These are phyloP conservation scores for Lumnitzera littorea DNA, from an alignment of 345 rosid genomes.

Conservation along the genomic window DNA sequence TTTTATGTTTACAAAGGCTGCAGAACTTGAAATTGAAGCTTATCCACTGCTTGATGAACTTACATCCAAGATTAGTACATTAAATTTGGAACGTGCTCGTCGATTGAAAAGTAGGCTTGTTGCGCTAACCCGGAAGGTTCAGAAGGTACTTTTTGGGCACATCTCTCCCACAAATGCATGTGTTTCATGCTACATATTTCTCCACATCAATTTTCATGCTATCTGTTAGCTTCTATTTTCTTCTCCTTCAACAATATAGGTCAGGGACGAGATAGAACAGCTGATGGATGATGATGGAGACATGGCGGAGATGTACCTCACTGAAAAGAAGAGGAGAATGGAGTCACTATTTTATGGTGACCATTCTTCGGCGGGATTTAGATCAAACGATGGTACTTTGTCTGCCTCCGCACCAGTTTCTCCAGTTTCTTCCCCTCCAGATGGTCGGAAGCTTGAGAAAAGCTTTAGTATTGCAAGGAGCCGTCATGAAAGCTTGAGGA, in stretches of 20 bases:
- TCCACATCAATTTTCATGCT: no score
- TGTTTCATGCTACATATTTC: no score
- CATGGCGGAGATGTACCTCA: constrained; percentile 99
- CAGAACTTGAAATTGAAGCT: constrained; percentile 98
- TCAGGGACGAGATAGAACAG: constrained; percentile 98
- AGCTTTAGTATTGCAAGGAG: constrained; percentile 88
- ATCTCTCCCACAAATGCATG: no score
- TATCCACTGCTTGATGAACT: constrained; percentile 94
- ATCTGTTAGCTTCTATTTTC: neutral
- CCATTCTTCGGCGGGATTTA: constrained; percentile 59
- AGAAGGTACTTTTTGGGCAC: constrained; percentile 43
- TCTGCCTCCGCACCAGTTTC: constrained; percentile 93
- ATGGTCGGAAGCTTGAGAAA: constrained; percentile 70
- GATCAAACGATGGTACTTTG: constrained; percentile 59
- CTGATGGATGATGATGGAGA: constrained; percentile 99
- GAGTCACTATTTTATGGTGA: constrained; percentile 77
- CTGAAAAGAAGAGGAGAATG: constrained; percentile 88
- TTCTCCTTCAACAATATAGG: constrained; percentile 32
- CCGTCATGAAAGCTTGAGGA: constrained; percentile 83
- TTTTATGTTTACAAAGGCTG: constrained; percentile 53
- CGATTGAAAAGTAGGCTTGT: constrained; percentile 97
- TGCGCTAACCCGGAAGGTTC: constrained; percentile 89
- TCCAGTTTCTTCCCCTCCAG: constrained; percentile 89
- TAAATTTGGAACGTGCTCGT: constrained; percentile 90
- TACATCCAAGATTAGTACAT: constrained; percentile 92